These are phyloP conservation scores for Chlamydomonas schloesseri DNA, from an alignment of 139 green algal genomes.

Conservation along the genomic window DNA sequence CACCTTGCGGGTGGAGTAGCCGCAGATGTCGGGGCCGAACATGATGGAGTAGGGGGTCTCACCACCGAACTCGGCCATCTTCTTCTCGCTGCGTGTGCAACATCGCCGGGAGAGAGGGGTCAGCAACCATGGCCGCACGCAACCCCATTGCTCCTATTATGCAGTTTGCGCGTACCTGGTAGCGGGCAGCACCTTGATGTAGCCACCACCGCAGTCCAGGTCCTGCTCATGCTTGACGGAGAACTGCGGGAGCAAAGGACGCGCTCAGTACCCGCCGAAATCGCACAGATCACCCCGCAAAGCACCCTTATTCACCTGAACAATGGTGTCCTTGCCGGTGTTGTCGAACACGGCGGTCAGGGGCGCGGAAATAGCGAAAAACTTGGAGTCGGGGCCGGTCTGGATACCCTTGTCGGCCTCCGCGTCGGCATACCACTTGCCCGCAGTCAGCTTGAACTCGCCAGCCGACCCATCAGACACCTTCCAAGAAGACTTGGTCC, in stretches of 20 bases:
- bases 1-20: slow-evolving; percentile 85
- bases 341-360: slow-evolving; percentile 81
- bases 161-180: not conserved
- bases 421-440: slow-evolving; percentile 78
- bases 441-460: slow-evolving; percentile 76
- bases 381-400: slow-evolving; percentile 84
- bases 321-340: slow-evolving; percentile 87
- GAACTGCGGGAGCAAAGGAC: slow-evolving; percentile 68
- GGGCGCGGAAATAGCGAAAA: slow-evolving; percentile 76
- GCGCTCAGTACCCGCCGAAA: too few species aligned
- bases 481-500: slow-evolving; percentile 83
- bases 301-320: slow-evolving; percentile 68
- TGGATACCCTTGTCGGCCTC: slow-evolving; percentile 82
- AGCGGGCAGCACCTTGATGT: slow-evolving; percentile 90
- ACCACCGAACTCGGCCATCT: slow-evolving; percentile 84
- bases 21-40: slow-evolving; percentile 99
- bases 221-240: slow-evolving; percentile 92
- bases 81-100: slow-evolving; percentile 60
- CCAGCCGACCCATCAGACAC: slow-evolving; percentile 73
- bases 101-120: not conserved
- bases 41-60: slow-evolving; percentile 97
- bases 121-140: not conserved
- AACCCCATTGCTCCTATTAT: not conserved
- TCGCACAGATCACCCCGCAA: too few species aligned
- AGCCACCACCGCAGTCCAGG: slow-evolving; percentile 92